Base-by-base conservation (phyloP, 257 asterid genomes). In the Penstemon newberryi region DNA sequence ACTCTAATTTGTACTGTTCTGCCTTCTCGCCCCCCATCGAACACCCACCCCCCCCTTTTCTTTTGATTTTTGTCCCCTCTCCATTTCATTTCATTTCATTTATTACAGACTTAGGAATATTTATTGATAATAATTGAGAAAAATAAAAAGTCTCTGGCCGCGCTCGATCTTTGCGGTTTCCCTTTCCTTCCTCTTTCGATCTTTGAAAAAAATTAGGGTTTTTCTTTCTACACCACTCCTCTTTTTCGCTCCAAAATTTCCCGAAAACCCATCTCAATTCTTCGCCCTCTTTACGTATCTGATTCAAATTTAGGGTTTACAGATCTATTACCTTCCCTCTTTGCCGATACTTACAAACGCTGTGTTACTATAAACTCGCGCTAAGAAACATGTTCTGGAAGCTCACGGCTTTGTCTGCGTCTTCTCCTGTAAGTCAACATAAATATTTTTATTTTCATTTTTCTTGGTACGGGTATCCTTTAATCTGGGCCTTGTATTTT, bases 321-420 rank as follows among this genome's bases (percentile, higher is more conserved):
- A 80, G 93, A 87, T 89, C 96, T 84, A 36, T 64, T 63, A 50
- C 8, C 61, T 43, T 46, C 74, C 61, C 75, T 53, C 69, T 54
- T 65, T 51, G 12, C 65, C 69, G 65, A 25, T 25, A 25, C 33
- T 25, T 25, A 25, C 33, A 25, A 2, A 25, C 33, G 33, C 33
- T 25, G 33, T 25, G 33, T 42, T 56, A 47, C 45, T 13, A 42
- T 65, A 25, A 76, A 65, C 74, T 60, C 75, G 61, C 71, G 55
- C 66, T 39, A 12, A 18, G 65, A 64, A 77, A 73, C 5, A 94
- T 94, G 99, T 94, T 94, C 73, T 94, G 99, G 99, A 91, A 94
- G 87, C 92, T 94, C 68, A 78, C 96, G 39, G 69, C 96, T 63
- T 83, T 94, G 9, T 83, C 96, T 39, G 80, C 99, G 73, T 84